These are phyloP conservation scores for Rossbeevera mucosa DNA, from an alignment of 768 basidiomycete genomes.

Conservation along the genomic window DNA sequence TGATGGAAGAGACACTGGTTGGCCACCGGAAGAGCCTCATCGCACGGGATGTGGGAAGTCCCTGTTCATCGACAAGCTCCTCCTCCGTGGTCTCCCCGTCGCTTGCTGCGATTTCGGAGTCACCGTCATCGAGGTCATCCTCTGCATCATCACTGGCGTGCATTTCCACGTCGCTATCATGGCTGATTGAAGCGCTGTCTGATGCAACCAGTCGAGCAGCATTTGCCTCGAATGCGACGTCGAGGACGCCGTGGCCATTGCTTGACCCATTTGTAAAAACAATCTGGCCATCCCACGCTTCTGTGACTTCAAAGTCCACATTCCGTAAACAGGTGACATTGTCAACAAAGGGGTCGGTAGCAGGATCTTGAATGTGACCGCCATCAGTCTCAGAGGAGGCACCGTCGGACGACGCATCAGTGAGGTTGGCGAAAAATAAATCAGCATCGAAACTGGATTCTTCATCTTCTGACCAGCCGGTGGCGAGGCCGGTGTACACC, in stretches of 20 bases:
- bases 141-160: constrained; percentile 33
- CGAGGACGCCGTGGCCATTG: constrained; percentile 49
- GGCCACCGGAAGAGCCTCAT: constrained; percentile 71
- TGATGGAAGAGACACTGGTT: constrained; percentile 55
- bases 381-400: constrained; percentile 40
- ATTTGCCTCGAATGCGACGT: constrained; percentile 67
- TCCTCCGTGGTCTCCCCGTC: constrained; percentile 81
- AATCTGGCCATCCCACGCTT: constrained; percentile 73
- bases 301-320: constrained; percentile 54
- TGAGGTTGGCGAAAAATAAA: constrained; percentile 76
- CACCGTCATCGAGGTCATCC: constrained; percentile 38
- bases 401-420: constrained; percentile 45
- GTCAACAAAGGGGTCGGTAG: constrained; percentile 19
- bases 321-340: constrained; percentile 35
- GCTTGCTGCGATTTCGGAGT: constrained; percentile 47
- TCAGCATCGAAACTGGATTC: constrained; percentile 81
- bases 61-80: constrained; percentile 72
- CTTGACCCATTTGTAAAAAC: constrained; percentile 63
- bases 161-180: constrained; percentile 50
- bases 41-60: constrained; percentile 69
- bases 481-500: constrained; percentile 60
- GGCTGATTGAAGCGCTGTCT: constrained; percentile 43
- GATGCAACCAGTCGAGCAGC: constrained; percentile 49
- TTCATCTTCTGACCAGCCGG: constrained; percentile 75
- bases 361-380: constrained; percentile 39